Conservation (phyloP, 2,329 filamentous ascomycete genomes). For the Venturia effusa region DNA sequence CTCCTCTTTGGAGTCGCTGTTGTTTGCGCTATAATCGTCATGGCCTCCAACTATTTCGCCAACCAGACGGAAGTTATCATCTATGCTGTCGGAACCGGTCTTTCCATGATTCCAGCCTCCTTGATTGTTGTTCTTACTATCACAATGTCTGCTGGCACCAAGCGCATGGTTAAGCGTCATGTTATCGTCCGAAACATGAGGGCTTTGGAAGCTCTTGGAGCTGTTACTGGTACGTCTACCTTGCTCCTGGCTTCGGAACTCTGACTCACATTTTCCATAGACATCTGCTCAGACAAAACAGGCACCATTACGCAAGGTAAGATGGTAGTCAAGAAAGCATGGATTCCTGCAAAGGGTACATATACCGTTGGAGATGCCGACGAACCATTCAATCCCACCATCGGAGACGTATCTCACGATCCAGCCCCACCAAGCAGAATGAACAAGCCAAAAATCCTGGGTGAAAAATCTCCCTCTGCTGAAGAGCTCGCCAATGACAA, state of each 20-base stretch:
- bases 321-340: slow-evolving; percentile 29
- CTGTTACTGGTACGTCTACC: slow-evolving; percentile 26
- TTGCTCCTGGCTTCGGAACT: not conserved
- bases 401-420: slow-evolving; percentile 24
- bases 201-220: slow-evolving; percentile 24
- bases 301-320: slow-evolving; percentile 29
- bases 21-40: slow-evolving; percentile 57
- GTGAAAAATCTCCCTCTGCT: not conserved
- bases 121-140: slow-evolving; percentile 58
- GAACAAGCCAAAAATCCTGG: slow-evolving; percentile 17
- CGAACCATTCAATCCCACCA: slow-evolving; percentile 46
- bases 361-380: slow-evolving; percentile 46
- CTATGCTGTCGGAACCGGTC: slow-evolving; percentile 37
- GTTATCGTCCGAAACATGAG: slow-evolving; percentile 30
- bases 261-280: slow-evolving; percentile 14
- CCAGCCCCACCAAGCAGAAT: slow-evolving; percentile 11
- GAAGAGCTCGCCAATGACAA: slow-evolving; percentile 34
- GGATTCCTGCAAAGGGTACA: slow-evolving; percentile 44
- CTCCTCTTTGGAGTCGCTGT: slow-evolving; percentile 67
- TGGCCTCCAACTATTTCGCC: slow-evolving; percentile 47
- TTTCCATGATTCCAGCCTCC: slow-evolving; percentile 38
- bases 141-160: slow-evolving; percentile 44
- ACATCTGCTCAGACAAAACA: slow-evolving; percentile 33
- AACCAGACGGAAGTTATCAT: slow-evolving; percentile 34
- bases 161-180: slow-evolving; percentile 30